A percentile compares a stretch with the other conserved stretches of the same genome.
These are phyloP conservation scores for Conoideocrella luteorostrata DNA, from an alignment of 2,329 filamentous ascomycete species.

Conservation along the genomic window DNA sequence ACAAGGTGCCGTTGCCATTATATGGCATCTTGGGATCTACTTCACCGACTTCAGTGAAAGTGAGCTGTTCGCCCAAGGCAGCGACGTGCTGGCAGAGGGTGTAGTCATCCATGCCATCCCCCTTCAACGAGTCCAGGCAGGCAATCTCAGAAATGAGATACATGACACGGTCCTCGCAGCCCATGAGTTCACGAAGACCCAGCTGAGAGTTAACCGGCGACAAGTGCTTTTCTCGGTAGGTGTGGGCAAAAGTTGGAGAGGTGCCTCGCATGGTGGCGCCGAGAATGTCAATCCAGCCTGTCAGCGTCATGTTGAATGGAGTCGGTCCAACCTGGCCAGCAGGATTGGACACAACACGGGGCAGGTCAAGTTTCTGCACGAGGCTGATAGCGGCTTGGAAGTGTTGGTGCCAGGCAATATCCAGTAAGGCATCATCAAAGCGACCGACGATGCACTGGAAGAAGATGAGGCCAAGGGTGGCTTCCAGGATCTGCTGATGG, in stretches of 20 bases:
- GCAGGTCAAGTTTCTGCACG: slow-evolving; percentile 77
- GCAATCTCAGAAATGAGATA: slow-evolving; percentile 97
- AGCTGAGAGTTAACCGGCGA: slow-evolving; percentile 53
- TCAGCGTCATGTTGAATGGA: slow-evolving; percentile 92
- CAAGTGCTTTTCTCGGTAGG: slow-evolving; percentile 92
- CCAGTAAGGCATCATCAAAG: slow-evolving; percentile 74
- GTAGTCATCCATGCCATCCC: slow-evolving; percentile 75
- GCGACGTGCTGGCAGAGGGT: slow-evolving; percentile 84
- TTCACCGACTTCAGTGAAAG: slow-evolving; percentile 65
- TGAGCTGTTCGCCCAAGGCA: slow-evolving; percentile 80
- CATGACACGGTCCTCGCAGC: slow-evolving; percentile 95
- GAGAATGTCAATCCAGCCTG: slow-evolving; percentile 94
- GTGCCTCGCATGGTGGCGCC: slow-evolving; percentile 86
- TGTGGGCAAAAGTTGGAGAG: slow-evolving; percentile 83
- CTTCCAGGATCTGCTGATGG: slow-evolving; percentile 84
- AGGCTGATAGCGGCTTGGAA: slow-evolving; percentile 86
- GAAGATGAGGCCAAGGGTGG: slow-evolving; percentile 90
- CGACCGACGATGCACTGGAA: slow-evolving; percentile 90
- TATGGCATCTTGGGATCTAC: slow-evolving; percentile 52
- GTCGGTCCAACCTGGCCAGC: slow-evolving; percentile 49
- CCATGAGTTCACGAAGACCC: slow-evolving; percentile 89
- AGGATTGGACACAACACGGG: slow-evolving; percentile 56
- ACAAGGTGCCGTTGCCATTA: slow-evolving; percentile 66
- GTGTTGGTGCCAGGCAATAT: slow-evolving; percentile 96
- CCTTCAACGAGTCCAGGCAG: slow-evolving; percentile 85